Evolutionary conservation across 2,329 filamentous ascomycete genomes (phyloP).

Genomic region (Aphanoascus verrucosus): DNA sequence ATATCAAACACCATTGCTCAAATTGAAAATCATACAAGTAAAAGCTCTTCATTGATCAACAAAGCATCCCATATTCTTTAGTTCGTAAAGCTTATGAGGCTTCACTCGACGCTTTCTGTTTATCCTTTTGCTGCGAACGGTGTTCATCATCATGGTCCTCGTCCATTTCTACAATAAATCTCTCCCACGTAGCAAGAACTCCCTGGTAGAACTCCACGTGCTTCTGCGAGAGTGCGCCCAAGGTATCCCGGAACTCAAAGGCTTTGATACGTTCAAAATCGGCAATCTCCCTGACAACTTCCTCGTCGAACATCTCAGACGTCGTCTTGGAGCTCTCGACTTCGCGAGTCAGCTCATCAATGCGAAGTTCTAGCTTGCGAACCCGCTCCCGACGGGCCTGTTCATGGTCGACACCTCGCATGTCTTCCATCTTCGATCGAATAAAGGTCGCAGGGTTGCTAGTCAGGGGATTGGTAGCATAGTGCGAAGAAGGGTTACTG

Average conservation of each 20-base stretch:
- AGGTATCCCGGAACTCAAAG: conserved; percentile 76
- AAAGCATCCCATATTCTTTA: not conserved
- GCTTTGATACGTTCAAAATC: conserved; percentile 97
- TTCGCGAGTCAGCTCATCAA: conserved; percentile 80
- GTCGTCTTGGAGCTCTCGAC: conserved; percentile 79
- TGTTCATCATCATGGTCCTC: conserved; percentile 14
- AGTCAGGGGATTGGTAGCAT: conserved; percentile 42
- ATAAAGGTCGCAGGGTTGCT: conserved; percentile 76
- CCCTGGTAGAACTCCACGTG: conserved; percentile 79
- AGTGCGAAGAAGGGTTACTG: conserved; percentile 49
- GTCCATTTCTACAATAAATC: conserved; percentile 81
- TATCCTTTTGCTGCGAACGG: not conserved
- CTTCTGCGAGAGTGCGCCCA: conserved; percentile 71
- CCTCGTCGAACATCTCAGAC: conserved; percentile 88
- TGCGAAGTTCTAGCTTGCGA: conserved; percentile 81
- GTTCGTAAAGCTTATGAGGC: not conserved
- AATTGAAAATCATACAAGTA: conserved; percentile 6
- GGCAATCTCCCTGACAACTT: conserved; percentile 81
- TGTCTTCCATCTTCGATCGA: conserved; percentile 89
- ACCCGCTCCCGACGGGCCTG: conserved; percentile 76
- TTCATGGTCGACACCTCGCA: conserved; percentile 92
- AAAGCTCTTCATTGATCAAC: not conserved
- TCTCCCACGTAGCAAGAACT: conserved; percentile 75
- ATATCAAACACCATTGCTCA: conserved; percentile 5
- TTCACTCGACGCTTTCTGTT: conserved; percentile 5